Conservation (phyloP, 805 yeast genomes). For the fission yeast (Schizosaccharomyces pombe) region DNA sequence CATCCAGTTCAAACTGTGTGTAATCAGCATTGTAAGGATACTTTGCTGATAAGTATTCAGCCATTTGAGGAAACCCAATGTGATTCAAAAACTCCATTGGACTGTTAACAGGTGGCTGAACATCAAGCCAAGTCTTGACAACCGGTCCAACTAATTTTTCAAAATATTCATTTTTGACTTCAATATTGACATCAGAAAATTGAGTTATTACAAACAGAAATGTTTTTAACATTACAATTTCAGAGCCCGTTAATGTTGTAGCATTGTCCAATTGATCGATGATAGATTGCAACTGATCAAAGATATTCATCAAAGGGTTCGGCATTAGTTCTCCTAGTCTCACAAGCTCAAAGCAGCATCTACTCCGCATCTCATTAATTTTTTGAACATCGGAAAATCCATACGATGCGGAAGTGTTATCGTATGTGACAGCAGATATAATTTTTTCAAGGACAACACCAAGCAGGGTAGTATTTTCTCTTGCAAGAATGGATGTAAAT, state of each 20-base stretch:
- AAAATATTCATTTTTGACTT: constrained; percentile 54
- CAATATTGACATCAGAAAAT: constrained; percentile 36
- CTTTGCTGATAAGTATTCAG: constrained; percentile 67
- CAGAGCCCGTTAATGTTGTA: constrained; percentile 63
- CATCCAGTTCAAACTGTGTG: constrained; percentile 67
- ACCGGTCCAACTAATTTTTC: constrained; percentile 83
- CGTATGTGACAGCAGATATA: constrained; percentile 56
- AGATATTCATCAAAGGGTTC: constrained; percentile 57
- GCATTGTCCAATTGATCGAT: constrained; percentile 46
- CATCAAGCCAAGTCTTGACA: constrained; percentile 75
- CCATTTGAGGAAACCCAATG: constrained; percentile 71
- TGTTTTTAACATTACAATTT: constrained; percentile 79
- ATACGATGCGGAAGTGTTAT: neutral
- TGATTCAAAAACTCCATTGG: constrained; percentile 97
- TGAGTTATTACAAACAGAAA: constrained; percentile 80
- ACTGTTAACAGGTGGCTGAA: constrained; percentile 70
- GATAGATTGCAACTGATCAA: constrained; percentile 60
- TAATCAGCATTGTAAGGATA: constrained; percentile 57
- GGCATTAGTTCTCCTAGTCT: constrained; percentile 90
- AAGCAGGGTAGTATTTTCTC: constrained; percentile 36
- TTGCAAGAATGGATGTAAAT: constrained; percentile 73
- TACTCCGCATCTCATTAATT: constrained; percentile 66
- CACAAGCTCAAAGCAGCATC: constrained; percentile 86
- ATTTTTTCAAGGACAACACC: constrained; percentile 69
- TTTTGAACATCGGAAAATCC: constrained; percentile 39